phyloP scores from a whole-genome alignment of 2,329 filamentous ascomycete species.

The Ambrosiella xylebori region DNA sequence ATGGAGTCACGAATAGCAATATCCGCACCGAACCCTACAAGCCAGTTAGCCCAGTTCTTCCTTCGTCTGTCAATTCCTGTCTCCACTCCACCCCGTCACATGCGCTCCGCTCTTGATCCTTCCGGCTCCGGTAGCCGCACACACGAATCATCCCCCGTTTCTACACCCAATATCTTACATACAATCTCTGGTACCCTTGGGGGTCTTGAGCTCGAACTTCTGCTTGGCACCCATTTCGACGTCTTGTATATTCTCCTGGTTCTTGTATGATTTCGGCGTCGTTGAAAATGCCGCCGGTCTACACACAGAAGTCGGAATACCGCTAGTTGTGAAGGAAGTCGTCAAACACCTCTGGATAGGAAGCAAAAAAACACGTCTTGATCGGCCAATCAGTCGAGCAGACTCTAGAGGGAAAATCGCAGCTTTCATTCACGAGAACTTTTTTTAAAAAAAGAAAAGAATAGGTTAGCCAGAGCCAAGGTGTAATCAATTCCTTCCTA shows the following conservation, averaged over 20 bases:
- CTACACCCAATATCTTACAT: conserved; percentile 14
- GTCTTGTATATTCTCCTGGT: neutral
- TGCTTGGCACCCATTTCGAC: conserved; percentile 24
- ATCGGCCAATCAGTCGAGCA: conserved; percentile 4
- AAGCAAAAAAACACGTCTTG: neutral
- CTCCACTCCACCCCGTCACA: no score
- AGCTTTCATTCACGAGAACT: conserved; percentile 6
- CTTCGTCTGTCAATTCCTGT: neutral
- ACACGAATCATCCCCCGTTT: neutral
- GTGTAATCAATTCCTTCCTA: no score
- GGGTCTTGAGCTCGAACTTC: conserved; percentile 63
- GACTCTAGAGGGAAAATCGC: conserved; percentile 1
- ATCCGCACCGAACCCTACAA: conserved; percentile 49
- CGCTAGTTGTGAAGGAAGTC: no score
- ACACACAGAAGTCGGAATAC: neutral
- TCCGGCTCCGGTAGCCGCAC: no score
- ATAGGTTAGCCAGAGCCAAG: neutral
- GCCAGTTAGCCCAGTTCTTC: conserved; percentile 7
- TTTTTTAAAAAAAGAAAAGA: neutral
- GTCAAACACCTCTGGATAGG: neutral
- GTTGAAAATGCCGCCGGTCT: neutral
- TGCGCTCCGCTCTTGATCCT: no score
- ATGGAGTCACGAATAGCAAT: conserved; percentile 70
- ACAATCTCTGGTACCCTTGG: conserved; percentile 84
- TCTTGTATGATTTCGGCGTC: neutral